phyloP scores from a whole-genome alignment of 257 asterid species.

The Prunella vulgaris region DNA sequence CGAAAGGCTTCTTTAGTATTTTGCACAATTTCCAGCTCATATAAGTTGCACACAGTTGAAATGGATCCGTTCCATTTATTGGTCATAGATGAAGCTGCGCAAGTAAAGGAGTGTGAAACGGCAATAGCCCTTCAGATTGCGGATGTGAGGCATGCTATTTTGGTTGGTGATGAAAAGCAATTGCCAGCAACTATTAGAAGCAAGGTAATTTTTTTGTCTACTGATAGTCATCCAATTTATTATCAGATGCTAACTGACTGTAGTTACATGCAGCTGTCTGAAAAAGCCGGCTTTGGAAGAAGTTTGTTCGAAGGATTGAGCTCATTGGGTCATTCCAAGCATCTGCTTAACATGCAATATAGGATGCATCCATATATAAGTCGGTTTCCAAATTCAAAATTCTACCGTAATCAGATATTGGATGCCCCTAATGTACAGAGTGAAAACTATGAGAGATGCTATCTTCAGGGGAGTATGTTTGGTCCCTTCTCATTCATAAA shows the following conservation, averaged over 20 bases:
- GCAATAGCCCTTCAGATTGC: slow-evolving; percentile 38
- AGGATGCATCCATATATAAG: slow-evolving; percentile 49
- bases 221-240: not conserved
- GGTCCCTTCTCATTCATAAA: slow-evolving; percentile 61
- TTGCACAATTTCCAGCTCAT: slow-evolving; percentile 49
- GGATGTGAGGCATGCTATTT: slow-evolving; percentile 32
- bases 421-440: slow-evolving; percentile 39
- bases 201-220: slow-evolving; percentile 25
- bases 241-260: not conserved
- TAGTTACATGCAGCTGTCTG: slow-evolving; percentile 21
- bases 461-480: slow-evolving; percentile 38
- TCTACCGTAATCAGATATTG: slow-evolving; percentile 30
- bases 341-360: slow-evolving; percentile 39
- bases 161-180: slow-evolving; percentile 47
- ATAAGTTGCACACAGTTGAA: slow-evolving; percentile 25
- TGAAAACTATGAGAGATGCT: slow-evolving; percentile 16
- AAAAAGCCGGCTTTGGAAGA: slow-evolving; percentile 24
- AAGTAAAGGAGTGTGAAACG: slow-evolving; percentile 50
- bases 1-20: slow-evolving; percentile 36
- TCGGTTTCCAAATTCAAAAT: slow-evolving; percentile 34
- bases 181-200: slow-evolving; percentile 36
- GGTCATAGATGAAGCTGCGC: slow-evolving; percentile 62
- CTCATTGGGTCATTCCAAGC: slow-evolving; percentile 3
- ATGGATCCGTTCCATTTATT: slow-evolving; percentile 35
- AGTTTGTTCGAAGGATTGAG: not conserved